phyloP scores from a whole-genome alignment of 2,329 filamentous ascomycete genomes.

The Amesomyces nigricolor region DNA sequence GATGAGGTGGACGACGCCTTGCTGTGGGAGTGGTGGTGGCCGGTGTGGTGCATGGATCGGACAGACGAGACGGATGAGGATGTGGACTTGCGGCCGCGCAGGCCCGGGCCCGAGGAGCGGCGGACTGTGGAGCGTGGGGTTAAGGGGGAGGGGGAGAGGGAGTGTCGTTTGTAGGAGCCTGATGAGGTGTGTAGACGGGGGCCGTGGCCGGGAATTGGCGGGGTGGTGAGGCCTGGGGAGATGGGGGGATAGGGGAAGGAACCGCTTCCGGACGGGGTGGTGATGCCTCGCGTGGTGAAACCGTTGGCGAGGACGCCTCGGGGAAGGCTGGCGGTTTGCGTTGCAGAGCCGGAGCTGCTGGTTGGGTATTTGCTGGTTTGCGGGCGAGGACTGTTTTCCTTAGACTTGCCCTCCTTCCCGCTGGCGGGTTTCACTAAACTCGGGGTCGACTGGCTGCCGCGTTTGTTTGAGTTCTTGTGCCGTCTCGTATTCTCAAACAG shows the following conservation, averaged over 20 bases:
- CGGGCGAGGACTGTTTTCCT: slow-evolving; percentile 52
- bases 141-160: slow-evolving; percentile 77
- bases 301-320: slow-evolving; percentile 50
- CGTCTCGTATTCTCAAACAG: slow-evolving; percentile 54
- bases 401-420: slow-evolving; percentile 38
- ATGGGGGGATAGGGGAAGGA: slow-evolving; percentile 28
- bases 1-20: slow-evolving; percentile 93
- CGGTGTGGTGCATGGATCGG: slow-evolving; percentile 72
- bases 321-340: slow-evolving; percentile 41
- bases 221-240: slow-evolving; percentile 28
- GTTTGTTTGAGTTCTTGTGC: slow-evolving; percentile 43
- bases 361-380: slow-evolving; percentile 54
- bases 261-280: slow-evolving; percentile 19
- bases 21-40: slow-evolving; percentile 75
- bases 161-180: slow-evolving; percentile 62
- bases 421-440: slow-evolving; percentile 50
- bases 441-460: slow-evolving; percentile 53
- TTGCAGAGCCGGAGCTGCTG: slow-evolving; percentile 32
- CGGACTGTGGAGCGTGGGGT: slow-evolving; percentile 85
- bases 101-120: slow-evolving; percentile 75
- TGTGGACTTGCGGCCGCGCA: slow-evolving; percentile 89
- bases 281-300: slow-evolving; percentile 32
- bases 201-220: slow-evolving; percentile 19
- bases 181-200: slow-evolving; percentile 35
- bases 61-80: slow-evolving; percentile 93